These are phyloP conservation scores for Phytophthora constricta DNA, from an alignment of 352 stramenopile species.

Conservation along the genomic window DNA sequence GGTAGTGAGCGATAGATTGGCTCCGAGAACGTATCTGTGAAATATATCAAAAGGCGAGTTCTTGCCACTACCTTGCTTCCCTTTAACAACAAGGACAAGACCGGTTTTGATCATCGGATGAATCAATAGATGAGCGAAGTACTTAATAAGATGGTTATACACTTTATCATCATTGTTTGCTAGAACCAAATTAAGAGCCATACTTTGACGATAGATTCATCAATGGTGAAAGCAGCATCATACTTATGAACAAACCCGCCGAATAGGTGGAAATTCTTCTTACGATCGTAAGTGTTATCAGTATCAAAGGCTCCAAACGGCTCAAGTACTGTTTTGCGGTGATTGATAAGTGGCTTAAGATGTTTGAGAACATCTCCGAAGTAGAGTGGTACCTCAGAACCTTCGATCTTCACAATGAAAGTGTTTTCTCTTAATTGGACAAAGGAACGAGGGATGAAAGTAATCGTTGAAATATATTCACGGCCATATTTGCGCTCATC, in stretches of 20 bases:
- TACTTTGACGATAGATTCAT: neutral
- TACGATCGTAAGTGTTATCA: neutral
- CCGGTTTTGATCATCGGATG: slow-evolving; percentile 14
- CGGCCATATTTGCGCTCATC: neutral
- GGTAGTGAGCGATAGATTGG: slow-evolving; percentile 11
- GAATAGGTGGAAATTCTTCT: neutral
- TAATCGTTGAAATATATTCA: neutral
- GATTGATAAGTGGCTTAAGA: neutral
- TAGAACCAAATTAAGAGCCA: too few relatives aligned
- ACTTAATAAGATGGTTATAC: too few relatives aligned
- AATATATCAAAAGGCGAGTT: slow-evolving; percentile 9
- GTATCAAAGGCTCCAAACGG: neutral
- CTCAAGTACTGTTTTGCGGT: too few relatives aligned
- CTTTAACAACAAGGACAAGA: slow-evolving; percentile 9
- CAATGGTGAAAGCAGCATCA: neutral
- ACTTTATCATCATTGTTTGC: too few relatives aligned
- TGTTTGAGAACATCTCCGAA: too few relatives aligned
- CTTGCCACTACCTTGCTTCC: slow-evolving; percentile 13
- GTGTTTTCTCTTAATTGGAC: neutral
- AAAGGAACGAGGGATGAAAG: neutral
- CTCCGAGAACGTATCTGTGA: slow-evolving; percentile 7
- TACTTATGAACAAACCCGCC: neutral
- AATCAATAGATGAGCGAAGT: slow-evolving; percentile 9
- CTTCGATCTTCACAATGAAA: neutral
- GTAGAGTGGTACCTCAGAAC: neutral